Evolutionary conservation across 768 basidiomycete species (phyloP).

Genomic region (Suillus decipiens): DNA sequence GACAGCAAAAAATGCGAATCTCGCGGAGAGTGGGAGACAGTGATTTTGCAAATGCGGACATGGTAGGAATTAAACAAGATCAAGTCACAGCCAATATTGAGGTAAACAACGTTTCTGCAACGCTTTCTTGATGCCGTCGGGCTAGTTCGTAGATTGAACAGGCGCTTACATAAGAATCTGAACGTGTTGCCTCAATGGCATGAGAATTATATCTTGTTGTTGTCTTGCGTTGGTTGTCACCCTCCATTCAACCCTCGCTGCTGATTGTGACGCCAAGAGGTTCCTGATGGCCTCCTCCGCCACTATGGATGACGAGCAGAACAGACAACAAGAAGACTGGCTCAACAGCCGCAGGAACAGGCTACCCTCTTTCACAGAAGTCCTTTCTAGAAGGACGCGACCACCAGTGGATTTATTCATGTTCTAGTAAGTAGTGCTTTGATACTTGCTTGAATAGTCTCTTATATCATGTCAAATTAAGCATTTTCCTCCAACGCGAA

Average conservation of each 20-base stretch:
- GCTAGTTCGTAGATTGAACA: not conserved
- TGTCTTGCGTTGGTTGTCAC: constrained; percentile 14
- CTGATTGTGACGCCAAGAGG: constrained; percentile 13
- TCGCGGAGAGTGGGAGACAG: constrained; percentile 80
- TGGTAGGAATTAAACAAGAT: constrained; percentile 33
- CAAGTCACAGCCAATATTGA: constrained; percentile 12
- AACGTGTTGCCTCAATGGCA: constrained; percentile 16
- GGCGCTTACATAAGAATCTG: constrained; percentile 30
- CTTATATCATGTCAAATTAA: constrained; percentile 30
- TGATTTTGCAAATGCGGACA: constrained; percentile 68
- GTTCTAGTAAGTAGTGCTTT: constrained; percentile 79
- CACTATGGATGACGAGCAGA: constrained; percentile 57
- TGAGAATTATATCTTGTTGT: constrained; percentile 21
- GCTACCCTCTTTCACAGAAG: constrained; percentile 88
- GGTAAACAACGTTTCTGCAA: constrained; percentile 14
- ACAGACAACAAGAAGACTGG: constrained; percentile 69
- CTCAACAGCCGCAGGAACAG: constrained; percentile 68
- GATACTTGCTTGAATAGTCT: not conserved
- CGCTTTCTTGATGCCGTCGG: constrained; percentile 10
- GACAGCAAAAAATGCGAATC: constrained; percentile 79
- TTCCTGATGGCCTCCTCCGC: constrained; percentile 3
- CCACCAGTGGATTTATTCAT: constrained; percentile 98
- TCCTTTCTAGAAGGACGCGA: constrained; percentile 84
- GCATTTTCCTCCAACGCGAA: constrained; percentile 94
- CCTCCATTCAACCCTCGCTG: constrained; percentile 19